Conservation (phyloP, 2,329 filamentous ascomycete genomes). For the Penicillium crustosum region DNA sequence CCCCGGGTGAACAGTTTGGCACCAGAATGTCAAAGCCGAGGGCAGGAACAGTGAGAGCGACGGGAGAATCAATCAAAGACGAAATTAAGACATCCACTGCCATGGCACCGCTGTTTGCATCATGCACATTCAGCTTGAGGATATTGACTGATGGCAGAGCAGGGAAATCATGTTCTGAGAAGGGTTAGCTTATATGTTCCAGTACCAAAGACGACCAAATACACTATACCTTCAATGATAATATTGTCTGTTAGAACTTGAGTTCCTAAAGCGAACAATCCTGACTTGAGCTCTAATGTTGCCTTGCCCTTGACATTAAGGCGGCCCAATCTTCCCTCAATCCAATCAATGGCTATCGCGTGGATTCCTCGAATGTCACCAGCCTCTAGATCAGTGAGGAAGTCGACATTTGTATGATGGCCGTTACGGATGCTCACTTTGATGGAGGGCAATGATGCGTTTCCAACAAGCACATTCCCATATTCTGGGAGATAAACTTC, state of each 20-base stretch:
- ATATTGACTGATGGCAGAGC: conserved; percentile 79
- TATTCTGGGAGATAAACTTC: conserved; percentile 82
- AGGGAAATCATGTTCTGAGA: conserved; percentile 63
- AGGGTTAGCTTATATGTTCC: conserved; percentile 28
- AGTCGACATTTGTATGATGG: conserved; percentile 72
- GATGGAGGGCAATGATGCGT: conserved; percentile 71
- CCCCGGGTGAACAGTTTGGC: conserved; percentile 70
- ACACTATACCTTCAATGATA: conserved; percentile 76
- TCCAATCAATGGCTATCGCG: conserved; percentile 80
- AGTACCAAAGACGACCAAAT: conserved; percentile 18
- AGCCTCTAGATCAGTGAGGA: conserved; percentile 72
- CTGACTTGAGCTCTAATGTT: conserved; percentile 71
- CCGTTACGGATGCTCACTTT: conserved; percentile 76
- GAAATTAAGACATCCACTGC: conserved; percentile 74
- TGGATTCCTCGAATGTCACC: conserved; percentile 76
- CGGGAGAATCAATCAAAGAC: conserved; percentile 73
- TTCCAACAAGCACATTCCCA: conserved; percentile 72
- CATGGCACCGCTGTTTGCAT: conserved; percentile 68
- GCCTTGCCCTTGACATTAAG: conserved; percentile 73
- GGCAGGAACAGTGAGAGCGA: conserved; percentile 73
- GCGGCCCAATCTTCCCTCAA: conserved; percentile 71
- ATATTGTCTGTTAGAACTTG: conserved; percentile 73
- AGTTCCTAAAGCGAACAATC: conserved; percentile 74
- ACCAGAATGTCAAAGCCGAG: conserved; percentile 84
- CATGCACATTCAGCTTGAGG: conserved; percentile 73